Base-by-base conservation (phyloP, 2,329 filamentous ascomycete species). In the Cladobotryum protrusum region DNA sequence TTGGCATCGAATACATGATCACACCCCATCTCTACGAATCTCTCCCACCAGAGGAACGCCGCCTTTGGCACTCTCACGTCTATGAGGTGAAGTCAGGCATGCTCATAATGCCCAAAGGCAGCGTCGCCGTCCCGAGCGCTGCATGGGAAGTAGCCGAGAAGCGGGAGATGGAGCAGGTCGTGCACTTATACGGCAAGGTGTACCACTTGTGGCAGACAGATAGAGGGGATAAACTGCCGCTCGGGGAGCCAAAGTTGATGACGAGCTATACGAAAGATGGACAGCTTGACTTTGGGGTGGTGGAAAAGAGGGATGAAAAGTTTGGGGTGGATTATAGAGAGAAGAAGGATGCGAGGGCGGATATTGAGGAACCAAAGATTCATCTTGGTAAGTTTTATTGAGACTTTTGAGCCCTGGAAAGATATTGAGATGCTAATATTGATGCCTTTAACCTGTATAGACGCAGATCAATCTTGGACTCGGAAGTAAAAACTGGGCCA, bases 1-100 rank as follows among this genome's bases (percentile, higher is more conserved):
- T 95, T 54, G 89, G 89, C 8, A 77, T 95, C 59, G 89, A 95
- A 66, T 95, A 95, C 72, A 91, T 93, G 87, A 83, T 95, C 59
- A 83, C 84, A 0, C 78, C 82, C 0, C 71, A 73, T 3, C 70
- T 93, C 0, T 95, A 85, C 70, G 73, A 78, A 35, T 80, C 78
- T 0, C 78, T 95, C 0, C 76, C 81, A 1, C 42, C 67, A 0
- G 78, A 83, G 17, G 89, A 95, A 69, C 81, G 86, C 35, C 78
- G 78, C 45, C 75, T 91, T 1, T 95, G 89, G 89, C 89, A 95
- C 68, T 84, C 81, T n/a, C 79, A 83, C 54, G 76, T 76, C 33
- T 88, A 84, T 64, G 86, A 90, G 63, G 86, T 89, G 40, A 86
- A 87, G 60, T 85, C 81, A 0, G 87, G 87, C 1, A 88, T 89